Evolutionary conservation across 306 rosid genomes (phyloP).

Genomic region (Quercus variabilis): DNA sequence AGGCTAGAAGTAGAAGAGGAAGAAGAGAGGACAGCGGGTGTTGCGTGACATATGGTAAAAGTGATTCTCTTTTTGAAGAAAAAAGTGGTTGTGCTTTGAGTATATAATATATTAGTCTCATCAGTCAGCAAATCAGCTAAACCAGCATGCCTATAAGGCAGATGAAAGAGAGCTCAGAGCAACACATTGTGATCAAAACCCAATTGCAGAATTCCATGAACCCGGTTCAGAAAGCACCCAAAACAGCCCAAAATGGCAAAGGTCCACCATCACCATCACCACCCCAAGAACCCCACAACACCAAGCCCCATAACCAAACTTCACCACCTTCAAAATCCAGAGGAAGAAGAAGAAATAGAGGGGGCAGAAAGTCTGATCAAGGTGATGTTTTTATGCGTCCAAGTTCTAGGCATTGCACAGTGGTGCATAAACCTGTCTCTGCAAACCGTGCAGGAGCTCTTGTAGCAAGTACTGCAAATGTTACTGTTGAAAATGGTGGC

Average conservation of each 20-base stretch:
- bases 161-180: constrained; percentile 94
- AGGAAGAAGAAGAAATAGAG: constrained; percentile 83
- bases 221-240: constrained; percentile 55
- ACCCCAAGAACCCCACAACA: constrained; percentile 37
- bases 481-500: constrained; percentile 41
- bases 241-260: constrained; percentile 76
- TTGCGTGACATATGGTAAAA: constrained; percentile 32
- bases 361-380: constrained; percentile 83
- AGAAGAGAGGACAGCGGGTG: constrained; percentile 11
- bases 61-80: constrained; percentile 20
- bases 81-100: constrained; percentile 9
- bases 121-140: constrained; percentile 4
- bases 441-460: constrained; percentile 22
- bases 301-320: constrained; percentile 48
- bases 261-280: constrained; percentile 66
- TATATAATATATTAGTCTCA: background rate
- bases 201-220: constrained; percentile 68
- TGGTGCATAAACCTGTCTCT: constrained; percentile 33
- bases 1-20: constrained; percentile 16
- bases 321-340: constrained; percentile 63
- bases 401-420: constrained; percentile 68
- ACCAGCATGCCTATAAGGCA: constrained; percentile 84
- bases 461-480: constrained; percentile 30
- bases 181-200: constrained; percentile 87
- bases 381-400: constrained; percentile 80